Base-by-base conservation (phyloP, 2,329 filamentous ascomycete species). In the Didymosphaeria variabile region DNA sequence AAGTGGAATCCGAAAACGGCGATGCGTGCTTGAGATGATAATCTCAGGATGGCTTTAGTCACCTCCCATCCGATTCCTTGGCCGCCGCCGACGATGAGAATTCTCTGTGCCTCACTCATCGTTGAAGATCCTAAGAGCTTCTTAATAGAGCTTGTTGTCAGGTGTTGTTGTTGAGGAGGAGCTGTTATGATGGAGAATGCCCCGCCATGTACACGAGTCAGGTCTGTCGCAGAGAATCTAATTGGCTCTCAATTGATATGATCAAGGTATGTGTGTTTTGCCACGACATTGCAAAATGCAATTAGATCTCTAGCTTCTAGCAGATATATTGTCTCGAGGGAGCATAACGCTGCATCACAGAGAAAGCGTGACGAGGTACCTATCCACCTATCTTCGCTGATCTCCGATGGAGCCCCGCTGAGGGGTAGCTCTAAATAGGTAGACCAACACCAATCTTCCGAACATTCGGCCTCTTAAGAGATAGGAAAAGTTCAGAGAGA, bases 21-120 rank as follows among this genome's bases (percentile, higher is more conserved):
- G 23, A 65, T 19, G 23, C 56, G 59, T 15, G 53, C 46, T 17
- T 46, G 21, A 8, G 55, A 13, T 2, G 61, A 61, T 21, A 45
- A 17, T 5, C 59, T 26, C 29, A 67, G 53, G 34, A 70, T 67
- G 44, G 56, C 40, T 59, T 66, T 67, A 9, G 57, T 62, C 34
- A 62, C 65, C 36, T 67, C 57, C 51, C 66, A 64, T 26, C 70
- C 69, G 42, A 72, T 72, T 53, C 70, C 70, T 40, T 61, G 54
- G 17, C 65, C 68, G 36, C 70, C 70, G 50, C 70, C 70, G 21
- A 73, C 67, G 26, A 73, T 60, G 42, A 72, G 64, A 36, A 72
- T 68, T 45, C 63, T 57, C 61, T 72, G 69, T 9, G 46, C 26
- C n/a, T 21, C n/a, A 19, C 12, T 32, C 50, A 46, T 45, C 15